Percentiles rank a stretch among this genome's conserved stretches.
phyloP scores from a whole-genome alignment of 495 filamentous ascomycete genomes.

The Halenospora varia region DNA sequence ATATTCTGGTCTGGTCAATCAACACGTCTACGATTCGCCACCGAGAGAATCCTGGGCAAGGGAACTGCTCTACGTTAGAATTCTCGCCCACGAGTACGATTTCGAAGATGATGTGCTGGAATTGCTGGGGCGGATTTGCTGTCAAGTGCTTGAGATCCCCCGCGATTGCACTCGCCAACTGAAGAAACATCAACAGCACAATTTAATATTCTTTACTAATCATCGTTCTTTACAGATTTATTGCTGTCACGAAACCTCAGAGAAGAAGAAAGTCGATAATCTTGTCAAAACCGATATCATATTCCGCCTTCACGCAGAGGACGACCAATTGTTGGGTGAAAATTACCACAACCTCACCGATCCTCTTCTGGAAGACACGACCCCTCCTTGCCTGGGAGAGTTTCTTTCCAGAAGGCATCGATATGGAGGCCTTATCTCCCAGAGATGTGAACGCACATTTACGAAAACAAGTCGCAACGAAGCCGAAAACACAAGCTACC shows the following conservation, averaged over 20 bases:
- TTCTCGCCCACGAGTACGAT: not conserved
- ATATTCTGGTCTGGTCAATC: no score
- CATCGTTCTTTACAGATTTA: conserved; percentile 20
- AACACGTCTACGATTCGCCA: not conserved
- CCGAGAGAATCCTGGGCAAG: conserved; percentile 2
- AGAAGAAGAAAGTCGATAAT: not conserved
- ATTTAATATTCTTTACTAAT: conserved; percentile 25
- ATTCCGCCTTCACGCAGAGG: not conserved
- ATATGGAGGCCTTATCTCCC: conserved; percentile 69
- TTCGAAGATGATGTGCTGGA: not conserved
- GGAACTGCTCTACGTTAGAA: conserved; percentile 14
- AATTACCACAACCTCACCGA: conserved; percentile 8
- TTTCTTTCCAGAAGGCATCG: conserved; percentile 23
- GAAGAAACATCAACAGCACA: not conserved
- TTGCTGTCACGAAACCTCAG: conserved; percentile 16
- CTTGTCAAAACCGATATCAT: not conserved
- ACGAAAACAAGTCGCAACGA: conserved; percentile 34
- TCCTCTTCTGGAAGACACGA: not conserved
- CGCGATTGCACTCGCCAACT: conserved; percentile 11
- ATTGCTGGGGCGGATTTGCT: conserved; percentile 9
- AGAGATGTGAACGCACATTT: conserved; percentile 61
- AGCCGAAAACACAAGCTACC: conserved; percentile 49
- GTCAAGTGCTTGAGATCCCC: conserved; percentile 16
- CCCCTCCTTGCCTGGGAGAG: conserved; percentile 19
- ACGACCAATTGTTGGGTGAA: conserved; percentile 2